Percentiles rank a stretch among this genome's conserved stretches.
Evolutionary conservation across 1,284 basidiomycete genomes (phyloP).

Genomic region (Trametes versicolor): DNA sequence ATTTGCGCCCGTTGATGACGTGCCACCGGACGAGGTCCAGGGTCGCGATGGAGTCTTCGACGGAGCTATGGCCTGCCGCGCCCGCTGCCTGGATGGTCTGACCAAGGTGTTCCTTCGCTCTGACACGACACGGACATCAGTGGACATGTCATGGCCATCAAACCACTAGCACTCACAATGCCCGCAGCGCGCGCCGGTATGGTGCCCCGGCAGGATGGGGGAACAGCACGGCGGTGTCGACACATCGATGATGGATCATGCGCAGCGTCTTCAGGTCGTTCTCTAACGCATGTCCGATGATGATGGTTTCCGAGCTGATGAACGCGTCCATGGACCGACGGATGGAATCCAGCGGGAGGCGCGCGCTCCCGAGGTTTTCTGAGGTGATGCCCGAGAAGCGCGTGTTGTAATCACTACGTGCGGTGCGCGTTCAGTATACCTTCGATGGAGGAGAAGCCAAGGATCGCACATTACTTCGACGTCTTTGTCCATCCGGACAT

Average conservation of each 20-base stretch:
- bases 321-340: slow-evolving; percentile 73
- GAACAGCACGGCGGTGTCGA: slow-evolving; percentile 88
- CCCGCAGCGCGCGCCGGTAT: slow-evolving; percentile 79
- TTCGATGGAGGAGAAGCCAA: background rate
- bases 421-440: background rate
- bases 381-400: slow-evolving; percentile 88
- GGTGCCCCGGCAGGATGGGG: slow-evolving; percentile 84
- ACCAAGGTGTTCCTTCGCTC: slow-evolving; percentile 81
- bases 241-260: slow-evolving; percentile 81
- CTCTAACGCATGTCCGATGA: slow-evolving; percentile 88
- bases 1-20: slow-evolving; percentile 62
- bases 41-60: slow-evolving; percentile 87
- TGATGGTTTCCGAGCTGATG: slow-evolving; percentile 81
- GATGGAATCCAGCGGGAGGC: slow-evolving; percentile 71
- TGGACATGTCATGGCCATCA: background rate
- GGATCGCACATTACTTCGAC: slow-evolving; percentile 78
- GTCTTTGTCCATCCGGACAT: slow-evolving; percentile 81
- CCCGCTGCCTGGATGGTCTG: slow-evolving; percentile 82
- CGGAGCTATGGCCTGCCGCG: slow-evolving; percentile 82
- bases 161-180: slow-evolving; percentile 66
- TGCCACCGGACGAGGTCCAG: slow-evolving; percentile 86
- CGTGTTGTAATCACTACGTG: slow-evolving; percentile 84
- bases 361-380: slow-evolving; percentile 63
- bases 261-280: slow-evolving; percentile 91
- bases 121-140: slow-evolving; percentile 41